Conservation (phyloP, 2,329 filamentous ascomycete species). For the Ascochyta lentis region DNA sequence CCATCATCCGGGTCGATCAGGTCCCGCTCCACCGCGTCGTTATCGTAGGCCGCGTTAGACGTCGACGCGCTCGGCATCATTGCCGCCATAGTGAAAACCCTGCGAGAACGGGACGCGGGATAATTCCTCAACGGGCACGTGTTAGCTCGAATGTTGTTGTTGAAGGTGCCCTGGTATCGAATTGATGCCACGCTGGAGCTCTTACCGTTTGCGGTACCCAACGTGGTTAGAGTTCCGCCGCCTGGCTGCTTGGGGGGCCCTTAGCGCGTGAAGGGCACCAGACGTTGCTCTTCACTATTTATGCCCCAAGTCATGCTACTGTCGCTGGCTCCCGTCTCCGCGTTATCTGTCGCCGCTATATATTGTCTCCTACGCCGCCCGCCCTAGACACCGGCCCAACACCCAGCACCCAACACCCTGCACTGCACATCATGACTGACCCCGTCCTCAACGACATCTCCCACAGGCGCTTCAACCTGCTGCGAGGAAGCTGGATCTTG, state of each 20-base stretch:
- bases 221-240: constrained; percentile 33
- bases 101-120: constrained; percentile 31
- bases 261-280: constrained; percentile 24
- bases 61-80: constrained; percentile 54
- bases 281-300: constrained; percentile 39
- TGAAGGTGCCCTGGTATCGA: constrained; percentile 38
- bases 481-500: constrained; percentile 88
- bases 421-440: constrained; percentile 51
- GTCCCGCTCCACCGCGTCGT: constrained; percentile 56
- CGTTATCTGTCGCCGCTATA: constrained; percentile 16
- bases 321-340: constrained; percentile 19
- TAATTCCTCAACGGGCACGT: constrained; percentile 34
- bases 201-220: constrained; percentile 27
- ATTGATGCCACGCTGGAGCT: constrained; percentile 21
- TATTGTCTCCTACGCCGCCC: constrained; percentile 7
- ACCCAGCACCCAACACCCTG: not conserved
- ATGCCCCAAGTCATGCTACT: constrained; percentile 28
- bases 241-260: constrained; percentile 27
- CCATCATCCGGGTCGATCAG: constrained; percentile 62
- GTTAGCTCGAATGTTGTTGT: constrained; percentile 29
- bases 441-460: constrained; percentile 83
- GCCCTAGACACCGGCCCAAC: constrained; percentile 1
- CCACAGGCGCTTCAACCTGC: constrained; percentile 89
- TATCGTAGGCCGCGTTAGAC: constrained; percentile 52
- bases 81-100: constrained; percentile 50